Conservation (phyloP, 192 early-diverging fungal genomes). For the Dimargaris cristalligena region DNA sequence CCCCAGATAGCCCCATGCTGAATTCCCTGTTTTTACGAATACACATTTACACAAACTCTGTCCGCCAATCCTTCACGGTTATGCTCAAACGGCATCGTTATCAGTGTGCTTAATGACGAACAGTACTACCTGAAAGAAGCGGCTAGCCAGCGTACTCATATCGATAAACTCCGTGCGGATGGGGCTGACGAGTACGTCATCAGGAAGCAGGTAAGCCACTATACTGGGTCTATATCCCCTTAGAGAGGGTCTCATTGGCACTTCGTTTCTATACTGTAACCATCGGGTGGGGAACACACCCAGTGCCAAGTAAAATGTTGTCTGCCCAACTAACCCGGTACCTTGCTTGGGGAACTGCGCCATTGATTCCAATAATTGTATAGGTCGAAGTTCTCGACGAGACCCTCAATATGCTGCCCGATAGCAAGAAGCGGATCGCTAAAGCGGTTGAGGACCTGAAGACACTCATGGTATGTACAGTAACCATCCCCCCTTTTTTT, state of each 20-base stretch:
- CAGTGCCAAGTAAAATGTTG: no score
- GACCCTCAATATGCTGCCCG: constrained; percentile 24
- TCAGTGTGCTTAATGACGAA: constrained; percentile 33
- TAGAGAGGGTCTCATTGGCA: no score
- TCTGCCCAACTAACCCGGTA: no score
- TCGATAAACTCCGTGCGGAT: constrained; percentile 30
- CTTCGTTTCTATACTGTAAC: no score
- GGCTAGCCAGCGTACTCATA: constrained; percentile 27
- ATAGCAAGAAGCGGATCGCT: constrained; percentile 21
- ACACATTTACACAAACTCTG: no score
- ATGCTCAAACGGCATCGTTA: no score
- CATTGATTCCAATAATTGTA: neutral
- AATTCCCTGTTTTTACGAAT: no score
- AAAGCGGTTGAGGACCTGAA: constrained; percentile 23
- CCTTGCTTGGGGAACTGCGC: no score
- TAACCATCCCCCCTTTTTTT: neutral
- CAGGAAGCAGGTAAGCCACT: constrained; percentile 35
- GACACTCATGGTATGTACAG: constrained; percentile 14
- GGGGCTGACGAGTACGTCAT: constrained; percentile 37
- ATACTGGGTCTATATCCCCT: no score
- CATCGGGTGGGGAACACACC: no score
- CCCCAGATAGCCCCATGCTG: no score
- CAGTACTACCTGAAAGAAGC: constrained; percentile 32
- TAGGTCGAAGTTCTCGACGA: constrained; percentile 30
- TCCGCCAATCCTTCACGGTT: no score